These are phyloP conservation scores for Cytidiella melzeri DNA, from an alignment of 768 basidiomycete species.

Conservation along the genomic window DNA sequence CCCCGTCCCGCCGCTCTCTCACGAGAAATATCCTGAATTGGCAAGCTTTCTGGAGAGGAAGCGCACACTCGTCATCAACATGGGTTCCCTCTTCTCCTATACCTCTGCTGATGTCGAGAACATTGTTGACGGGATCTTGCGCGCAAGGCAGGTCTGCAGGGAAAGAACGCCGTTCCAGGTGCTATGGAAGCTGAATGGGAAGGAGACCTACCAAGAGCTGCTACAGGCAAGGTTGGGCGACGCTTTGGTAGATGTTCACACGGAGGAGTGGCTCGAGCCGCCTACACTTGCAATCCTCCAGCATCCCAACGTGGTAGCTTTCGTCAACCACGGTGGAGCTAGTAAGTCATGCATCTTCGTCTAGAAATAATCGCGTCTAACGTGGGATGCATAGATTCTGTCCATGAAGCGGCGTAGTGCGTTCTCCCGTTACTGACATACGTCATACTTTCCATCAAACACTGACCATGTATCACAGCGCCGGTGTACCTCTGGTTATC, in stretches of 20 bases:
- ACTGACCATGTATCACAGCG: slow-evolving; percentile 1
- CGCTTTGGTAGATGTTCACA: slow-evolving; percentile 3
- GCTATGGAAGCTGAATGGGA: slow-evolving; percentile 14
- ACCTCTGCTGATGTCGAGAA: slow-evolving; percentile 3
- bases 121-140: slow-evolving; percentile 6
- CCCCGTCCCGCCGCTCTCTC: slow-evolving; percentile 1
- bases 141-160: not conserved
- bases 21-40: slow-evolving; percentile 6
- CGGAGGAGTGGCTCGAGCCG: slow-evolving; percentile 14
- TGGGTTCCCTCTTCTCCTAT: slow-evolving; percentile 14
- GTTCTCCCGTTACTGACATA: not conserved
- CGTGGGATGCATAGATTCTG: slow-evolving; percentile 8
- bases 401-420: slow-evolving; percentile 11
- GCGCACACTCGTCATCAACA: slow-evolving; percentile 10
- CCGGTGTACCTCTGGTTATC: slow-evolving; percentile 20
- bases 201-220: slow-evolving; percentile 7
- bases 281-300: slow-evolving; percentile 10
- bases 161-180: slow-evolving; percentile 8
- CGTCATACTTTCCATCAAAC: too few species aligned
- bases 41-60: slow-evolving; percentile 5
- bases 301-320: slow-evolving; percentile 12
- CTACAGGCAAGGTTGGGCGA: slow-evolving; percentile 5
- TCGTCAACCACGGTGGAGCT: slow-evolving; percentile 14
- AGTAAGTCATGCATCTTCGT: too few species aligned
- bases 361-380: too few species aligned